Percentiles rank a stretch among this genome's conserved stretches.
These are phyloP conservation scores for Triangularia setosa DNA, from an alignment of 2,329 filamentous ascomycete species.

Conservation along the genomic window DNA sequence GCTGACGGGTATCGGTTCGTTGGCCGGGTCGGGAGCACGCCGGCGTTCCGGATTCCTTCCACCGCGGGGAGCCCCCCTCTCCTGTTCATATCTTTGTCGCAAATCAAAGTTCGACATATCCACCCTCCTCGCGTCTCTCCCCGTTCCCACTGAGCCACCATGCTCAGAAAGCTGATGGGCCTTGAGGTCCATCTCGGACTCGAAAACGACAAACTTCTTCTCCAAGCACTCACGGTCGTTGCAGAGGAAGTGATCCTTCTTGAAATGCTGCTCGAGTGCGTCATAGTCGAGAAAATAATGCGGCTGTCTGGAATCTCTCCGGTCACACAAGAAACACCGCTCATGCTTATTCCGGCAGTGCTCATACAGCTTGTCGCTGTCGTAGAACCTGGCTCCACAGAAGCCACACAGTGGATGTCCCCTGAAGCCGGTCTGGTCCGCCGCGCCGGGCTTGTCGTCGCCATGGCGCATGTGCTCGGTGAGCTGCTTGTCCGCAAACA, in stretches of 20 bases:
- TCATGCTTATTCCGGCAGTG: slow-evolving; percentile 95
- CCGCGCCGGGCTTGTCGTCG: slow-evolving; percentile 83
- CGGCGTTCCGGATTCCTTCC: slow-evolving; percentile 41
- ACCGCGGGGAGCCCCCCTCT: slow-evolving; percentile 45
- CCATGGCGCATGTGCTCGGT: slow-evolving; percentile 85
- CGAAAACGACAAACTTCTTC: slow-evolving; percentile 97
- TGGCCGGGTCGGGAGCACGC: slow-evolving; percentile 80
- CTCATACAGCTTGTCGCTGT: slow-evolving; percentile 88
- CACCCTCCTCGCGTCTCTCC: slow-evolving; percentile 78
- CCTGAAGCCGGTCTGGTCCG: slow-evolving; percentile 92
- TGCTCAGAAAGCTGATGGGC: slow-evolving; percentile 86
- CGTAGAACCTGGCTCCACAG: slow-evolving; percentile 88
- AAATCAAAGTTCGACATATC: slow-evolving; percentile 85
- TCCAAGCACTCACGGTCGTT: slow-evolving; percentile 82
- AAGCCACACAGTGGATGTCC: slow-evolving; percentile 94
- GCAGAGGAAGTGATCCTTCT: slow-evolving; percentile 82
- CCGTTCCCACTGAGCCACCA: slow-evolving; percentile 74
- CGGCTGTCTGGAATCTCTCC: slow-evolving; percentile 63
- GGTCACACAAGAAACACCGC: slow-evolving; percentile 89
- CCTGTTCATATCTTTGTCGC: slow-evolving; percentile 65
- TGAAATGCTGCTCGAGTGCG: slow-evolving; percentile 80
- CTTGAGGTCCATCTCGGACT: slow-evolving; percentile 90
- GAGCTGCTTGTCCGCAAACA: slow-evolving; percentile 78
- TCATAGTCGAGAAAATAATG: slow-evolving; percentile 92
- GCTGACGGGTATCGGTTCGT: slow-evolving; percentile 70